Conservation (phyloP, 73 alveolate species). For the Paramecium sexaurelia region DNA sequence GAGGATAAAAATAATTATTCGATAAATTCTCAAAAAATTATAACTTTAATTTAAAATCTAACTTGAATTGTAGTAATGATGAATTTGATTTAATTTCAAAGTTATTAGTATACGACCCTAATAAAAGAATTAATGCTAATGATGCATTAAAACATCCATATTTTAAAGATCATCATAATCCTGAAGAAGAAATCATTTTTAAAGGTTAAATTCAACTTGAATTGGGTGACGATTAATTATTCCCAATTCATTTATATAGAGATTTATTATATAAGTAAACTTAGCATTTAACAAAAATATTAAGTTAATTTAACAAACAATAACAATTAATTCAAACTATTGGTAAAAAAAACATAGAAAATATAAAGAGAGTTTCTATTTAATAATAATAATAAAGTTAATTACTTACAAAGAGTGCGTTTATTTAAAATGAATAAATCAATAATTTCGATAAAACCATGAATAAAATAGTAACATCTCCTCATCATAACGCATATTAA, state of each 20-base stretch:
- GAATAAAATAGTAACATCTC: neutral
- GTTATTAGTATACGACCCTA: slow-evolving; percentile 79
- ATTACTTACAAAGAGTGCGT: neutral
- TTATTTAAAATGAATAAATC: neutral
- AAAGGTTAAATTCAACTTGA: neutral
- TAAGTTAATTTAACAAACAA: neutral
- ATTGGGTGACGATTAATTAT: neutral
- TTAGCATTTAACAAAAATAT: neutral
- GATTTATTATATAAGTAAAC: slow-evolving; percentile 11
- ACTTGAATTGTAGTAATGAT: neutral
- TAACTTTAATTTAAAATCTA: neutral
- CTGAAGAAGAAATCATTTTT: slow-evolving; percentile 33
- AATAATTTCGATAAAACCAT: neutral
- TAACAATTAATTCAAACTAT: neutral
- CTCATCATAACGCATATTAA: neutral
- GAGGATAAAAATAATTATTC: neutral
- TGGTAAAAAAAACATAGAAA: neutral
- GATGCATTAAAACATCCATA: slow-evolving; percentile 52
- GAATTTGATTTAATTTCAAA: slow-evolving; percentile 30
- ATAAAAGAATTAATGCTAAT: slow-evolving; percentile 78
- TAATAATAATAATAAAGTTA: neutral
- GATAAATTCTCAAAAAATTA: neutral
- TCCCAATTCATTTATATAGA: neutral
- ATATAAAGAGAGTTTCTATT: neutral
- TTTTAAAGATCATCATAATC: slow-evolving; percentile 49